Evolutionary conservation across 202 grass and related monocot genomes (phyloP).

Genomic region (Cymbopogon flexuosus): DNA sequence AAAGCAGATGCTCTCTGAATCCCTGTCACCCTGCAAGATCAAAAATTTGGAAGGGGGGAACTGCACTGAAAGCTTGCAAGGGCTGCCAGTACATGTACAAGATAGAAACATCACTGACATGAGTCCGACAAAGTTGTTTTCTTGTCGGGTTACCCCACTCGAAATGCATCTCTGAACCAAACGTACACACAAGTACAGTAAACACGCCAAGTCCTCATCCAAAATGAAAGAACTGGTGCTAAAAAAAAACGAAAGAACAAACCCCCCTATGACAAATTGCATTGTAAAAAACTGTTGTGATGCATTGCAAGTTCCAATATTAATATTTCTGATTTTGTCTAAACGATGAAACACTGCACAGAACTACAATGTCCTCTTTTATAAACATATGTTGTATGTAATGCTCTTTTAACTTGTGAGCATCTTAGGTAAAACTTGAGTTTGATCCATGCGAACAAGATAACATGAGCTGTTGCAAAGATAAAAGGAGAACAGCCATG

Average conservation of each 20-base stretch:
- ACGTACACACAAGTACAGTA: not conserved
- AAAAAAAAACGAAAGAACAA: not conserved
- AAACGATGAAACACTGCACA: not conserved
- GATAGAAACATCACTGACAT: not conserved
- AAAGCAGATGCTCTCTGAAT: slow-evolving; percentile 39
- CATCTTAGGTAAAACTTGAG: slow-evolving; percentile 18
- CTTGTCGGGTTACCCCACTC: not conserved
- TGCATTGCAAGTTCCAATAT: not conserved
- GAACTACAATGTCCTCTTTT: not conserved
- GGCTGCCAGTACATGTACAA: not conserved
- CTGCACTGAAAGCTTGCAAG: slow-evolving; percentile 17
- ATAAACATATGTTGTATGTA: not conserved
- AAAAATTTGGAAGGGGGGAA: slow-evolving; percentile 17
- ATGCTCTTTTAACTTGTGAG: not conserved
- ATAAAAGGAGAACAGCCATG: slow-evolving; percentile 16
- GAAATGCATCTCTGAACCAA: not conserved
- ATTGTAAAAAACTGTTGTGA: not conserved
- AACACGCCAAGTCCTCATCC: not conserved
- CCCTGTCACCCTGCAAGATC: slow-evolving; percentile 23
- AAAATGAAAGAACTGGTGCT: not conserved
- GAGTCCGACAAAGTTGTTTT: slow-evolving; percentile 20
- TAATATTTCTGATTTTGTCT: not conserved
- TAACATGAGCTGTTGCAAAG: slow-evolving; percentile 24
- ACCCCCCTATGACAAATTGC: not conserved
- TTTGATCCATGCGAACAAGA: slow-evolving; percentile 29